Evolutionary conservation across 129 eudicot genomes (phyloP), one percentile per base, ranked within the genome.

Genomic region (Cynara cardunculus): DNA sequence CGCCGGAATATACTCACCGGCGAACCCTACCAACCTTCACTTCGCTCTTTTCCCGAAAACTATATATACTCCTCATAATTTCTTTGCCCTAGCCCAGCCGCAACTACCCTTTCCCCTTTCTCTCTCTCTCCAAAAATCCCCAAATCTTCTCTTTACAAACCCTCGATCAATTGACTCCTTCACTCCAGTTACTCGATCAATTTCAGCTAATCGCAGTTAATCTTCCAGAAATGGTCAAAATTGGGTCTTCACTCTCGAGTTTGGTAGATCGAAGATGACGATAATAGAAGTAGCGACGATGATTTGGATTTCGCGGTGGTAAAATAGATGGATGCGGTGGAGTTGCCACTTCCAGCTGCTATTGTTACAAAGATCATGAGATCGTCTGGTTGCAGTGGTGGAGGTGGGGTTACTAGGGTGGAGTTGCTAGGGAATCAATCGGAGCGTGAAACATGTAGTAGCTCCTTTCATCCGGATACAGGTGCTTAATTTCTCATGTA

Each of bases 11-110:
- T 86, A 81, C 84, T 66, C 69, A 46, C 79, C 87, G 90, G 75
- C 86, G 81, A 49, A 34, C 56, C 25, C 69, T 30, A 75, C 83
- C 80, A 83, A 79, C 83, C 72, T 39, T 44, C 53, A 27, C 83
- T 79, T 76, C 78, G 75, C 81, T 72, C 88, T 69, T 89, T 92
- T 90, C 93, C 99, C 97, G 92, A 92, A 95, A 95, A 88, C 93
- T 94, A 94, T 94, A 94, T 83, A 94, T 94, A 86, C 84, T 69
- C 79, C 86, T 78, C 82, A 81, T 89, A 77, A 82, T 83, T 79
- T 71, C 86, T 37, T 83, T 86, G 86, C 97, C 97, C 96, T 92
- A 89, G 86, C 79, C 49, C 88, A 76, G 81, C 86, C 84, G 96
- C 97, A 93, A 90, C 93, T 80, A 87, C 87, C 87, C 80, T 80